phyloP scores from a whole-genome alignment of 108 stramenopile species.

The Discostella stelligeroides region DNA sequence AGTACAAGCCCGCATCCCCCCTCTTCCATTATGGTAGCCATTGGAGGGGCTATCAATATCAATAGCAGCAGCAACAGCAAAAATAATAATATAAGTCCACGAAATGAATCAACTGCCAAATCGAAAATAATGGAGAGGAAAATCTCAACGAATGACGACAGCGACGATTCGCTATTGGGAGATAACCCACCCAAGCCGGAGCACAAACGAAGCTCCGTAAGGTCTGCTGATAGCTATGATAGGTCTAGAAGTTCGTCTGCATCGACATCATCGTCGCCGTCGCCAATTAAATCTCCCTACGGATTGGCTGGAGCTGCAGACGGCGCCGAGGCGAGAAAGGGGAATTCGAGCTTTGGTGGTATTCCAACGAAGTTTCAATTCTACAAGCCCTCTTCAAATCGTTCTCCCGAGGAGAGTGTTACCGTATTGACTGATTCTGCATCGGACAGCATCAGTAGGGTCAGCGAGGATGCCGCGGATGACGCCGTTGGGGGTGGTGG shows the following conservation, averaged over 20 bases:
- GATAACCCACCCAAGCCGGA: slow-evolving; percentile 17
- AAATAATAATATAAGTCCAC: no score
- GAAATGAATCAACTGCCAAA: no score
- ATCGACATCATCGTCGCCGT: not conserved
- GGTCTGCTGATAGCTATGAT: no score
- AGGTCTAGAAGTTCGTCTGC: not conserved
- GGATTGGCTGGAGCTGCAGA: no score
- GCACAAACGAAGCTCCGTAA: slow-evolving; percentile 4
- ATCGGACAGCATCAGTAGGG: not conserved
- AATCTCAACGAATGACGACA: not conserved
- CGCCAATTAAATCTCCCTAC: not conserved
- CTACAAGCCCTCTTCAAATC: not conserved
- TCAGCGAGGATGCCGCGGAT: not conserved
- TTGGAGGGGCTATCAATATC: no score
- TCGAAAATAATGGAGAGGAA: not conserved
- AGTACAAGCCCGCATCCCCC: no score
- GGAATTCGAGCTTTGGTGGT: not conserved
- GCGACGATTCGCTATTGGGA: not conserved
- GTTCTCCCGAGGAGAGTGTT: not conserved
- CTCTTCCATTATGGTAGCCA: no score
- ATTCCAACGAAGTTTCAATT: slow-evolving; percentile 11
- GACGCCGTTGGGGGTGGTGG: not conserved
- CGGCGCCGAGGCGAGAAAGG: no score
- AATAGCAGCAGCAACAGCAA: no score
- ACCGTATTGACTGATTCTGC: not conserved